These are phyloP conservation scores for Boletus vermiculosoides DNA, from an alignment of 768 basidiomycete genomes.

Conservation along the genomic window DNA sequence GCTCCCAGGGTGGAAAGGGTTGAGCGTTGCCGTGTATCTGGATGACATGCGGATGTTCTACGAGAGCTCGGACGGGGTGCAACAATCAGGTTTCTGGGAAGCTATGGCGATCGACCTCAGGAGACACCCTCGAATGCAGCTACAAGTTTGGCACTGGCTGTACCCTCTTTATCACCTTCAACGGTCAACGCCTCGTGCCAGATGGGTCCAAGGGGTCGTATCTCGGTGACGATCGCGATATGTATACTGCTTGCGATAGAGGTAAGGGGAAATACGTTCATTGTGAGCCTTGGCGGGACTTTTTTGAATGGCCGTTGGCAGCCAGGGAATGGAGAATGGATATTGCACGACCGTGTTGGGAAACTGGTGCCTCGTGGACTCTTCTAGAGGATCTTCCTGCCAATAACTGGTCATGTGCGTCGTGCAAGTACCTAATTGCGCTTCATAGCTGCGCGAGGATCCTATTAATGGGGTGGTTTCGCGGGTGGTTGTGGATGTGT, in stretches of 20 bases:
- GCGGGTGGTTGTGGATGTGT: no score
- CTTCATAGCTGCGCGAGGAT: no score
- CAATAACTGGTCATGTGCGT: neutral
- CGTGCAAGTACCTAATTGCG: neutral
- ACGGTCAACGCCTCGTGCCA: constrained; percentile 50
- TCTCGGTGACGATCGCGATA: constrained; percentile 47
- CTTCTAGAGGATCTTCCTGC: constrained; percentile 41
- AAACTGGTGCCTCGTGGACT: constrained; percentile 29
- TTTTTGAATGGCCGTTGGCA: no score
- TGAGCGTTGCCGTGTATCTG: no score
- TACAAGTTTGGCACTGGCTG: constrained; percentile 11
- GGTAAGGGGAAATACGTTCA: neutral
- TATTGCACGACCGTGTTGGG: constrained; percentile 46
- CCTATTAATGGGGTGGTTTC: no score
- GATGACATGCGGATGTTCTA: no score
- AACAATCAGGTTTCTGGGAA: no score
- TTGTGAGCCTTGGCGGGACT: constrained; percentile 34
- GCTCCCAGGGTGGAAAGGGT: no score
- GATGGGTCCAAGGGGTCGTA: constrained; percentile 43
- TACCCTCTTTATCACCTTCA: constrained; percentile 56
- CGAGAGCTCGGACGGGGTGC: no score
- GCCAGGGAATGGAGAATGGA: neutral
- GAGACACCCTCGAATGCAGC: no score
- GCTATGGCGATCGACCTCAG: no score
- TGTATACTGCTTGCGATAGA: constrained; percentile 45